Conservation (phyloP, 73 alveolate species). For the Uronychia setigera region DNA sequence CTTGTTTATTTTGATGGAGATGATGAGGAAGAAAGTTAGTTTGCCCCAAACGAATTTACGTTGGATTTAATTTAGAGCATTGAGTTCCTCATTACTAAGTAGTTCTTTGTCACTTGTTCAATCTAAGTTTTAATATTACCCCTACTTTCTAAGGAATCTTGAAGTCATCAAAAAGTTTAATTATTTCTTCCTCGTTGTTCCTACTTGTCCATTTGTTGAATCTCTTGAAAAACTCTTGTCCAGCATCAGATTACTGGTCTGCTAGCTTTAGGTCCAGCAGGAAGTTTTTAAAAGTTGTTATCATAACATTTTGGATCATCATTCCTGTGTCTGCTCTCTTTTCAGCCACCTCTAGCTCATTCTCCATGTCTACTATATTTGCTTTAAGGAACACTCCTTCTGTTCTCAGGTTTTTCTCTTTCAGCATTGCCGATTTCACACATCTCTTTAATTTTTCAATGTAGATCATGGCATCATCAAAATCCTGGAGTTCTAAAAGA, state of each 20-base stretch:
- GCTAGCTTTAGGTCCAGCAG: neutral
- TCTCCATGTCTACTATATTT: neutral
- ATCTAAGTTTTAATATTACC: neutral
- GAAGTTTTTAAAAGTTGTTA: neutral
- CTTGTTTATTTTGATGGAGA: no score
- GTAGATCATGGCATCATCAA: neutral
- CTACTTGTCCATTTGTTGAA: neutral
- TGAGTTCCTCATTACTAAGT: neutral
- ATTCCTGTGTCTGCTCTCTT: neutral
- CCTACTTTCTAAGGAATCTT: neutral
- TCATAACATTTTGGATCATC: neutral
- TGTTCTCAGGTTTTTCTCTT: neutral
- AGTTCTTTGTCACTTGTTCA: neutral
- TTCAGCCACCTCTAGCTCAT: neutral
- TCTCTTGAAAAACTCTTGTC: neutral
- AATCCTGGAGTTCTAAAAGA: neutral
- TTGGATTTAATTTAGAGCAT: no score
- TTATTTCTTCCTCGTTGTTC: neutral
- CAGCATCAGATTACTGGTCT: neutral
- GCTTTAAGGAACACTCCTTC: neutral
- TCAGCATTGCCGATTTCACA: neutral
- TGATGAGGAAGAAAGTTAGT: no score
- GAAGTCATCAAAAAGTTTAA: neutral
- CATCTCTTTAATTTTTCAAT: neutral
- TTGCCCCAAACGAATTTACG: no score